Evolutionary conservation across 345 rosid species (phyloP), one percentile per base, ranked within the genome.

Genomic region (Boechera retrofracta): DNA sequence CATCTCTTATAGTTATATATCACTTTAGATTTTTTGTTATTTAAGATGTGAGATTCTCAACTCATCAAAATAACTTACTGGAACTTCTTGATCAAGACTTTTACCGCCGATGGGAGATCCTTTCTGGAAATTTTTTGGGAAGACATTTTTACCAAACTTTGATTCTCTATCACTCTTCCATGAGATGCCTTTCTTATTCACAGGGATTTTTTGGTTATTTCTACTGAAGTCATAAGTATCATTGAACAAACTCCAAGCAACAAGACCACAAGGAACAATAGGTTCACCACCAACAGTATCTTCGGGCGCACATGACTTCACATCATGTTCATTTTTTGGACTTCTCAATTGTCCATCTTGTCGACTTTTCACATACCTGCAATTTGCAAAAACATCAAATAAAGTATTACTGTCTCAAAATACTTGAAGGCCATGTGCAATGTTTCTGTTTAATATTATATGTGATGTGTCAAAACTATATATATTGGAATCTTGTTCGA

Each of bases 181-280:
- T 31, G 98, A 87, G 67, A 93, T 93, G 5, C 39, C 86, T 21
- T 54, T 82, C 84, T 86, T 89, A 79, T 89, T 89, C 75, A 93
- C 87, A 1, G 53, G 11, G 67, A 93, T 68, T 15, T 75, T 55
- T 33, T 56, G 3, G 65, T 65, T 82, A 60, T 82, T 84, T 79
- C 65, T 82, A 38, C 87, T 74, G 79, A 91, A 91, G 69, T 0
- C 71, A 73, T 88, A 93, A 11, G 96, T 89, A 82, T 93, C 97
- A 29, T 93, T 93, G 82, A 93, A 93, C 84, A 93, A 83, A 82
- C 98, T 93, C 97, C 98, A 93, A 51, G 97, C 98, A 57, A 93
- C 89, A 31, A 93, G 93, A 80, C 98, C 98, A 75, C 98, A 93
- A 31, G 98, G 98, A 13, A 89, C 91, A 64, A 90, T 89, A 18